Conservation (phyloP, 75 land plant species). For the Isoetes taiwanensis region DNA sequence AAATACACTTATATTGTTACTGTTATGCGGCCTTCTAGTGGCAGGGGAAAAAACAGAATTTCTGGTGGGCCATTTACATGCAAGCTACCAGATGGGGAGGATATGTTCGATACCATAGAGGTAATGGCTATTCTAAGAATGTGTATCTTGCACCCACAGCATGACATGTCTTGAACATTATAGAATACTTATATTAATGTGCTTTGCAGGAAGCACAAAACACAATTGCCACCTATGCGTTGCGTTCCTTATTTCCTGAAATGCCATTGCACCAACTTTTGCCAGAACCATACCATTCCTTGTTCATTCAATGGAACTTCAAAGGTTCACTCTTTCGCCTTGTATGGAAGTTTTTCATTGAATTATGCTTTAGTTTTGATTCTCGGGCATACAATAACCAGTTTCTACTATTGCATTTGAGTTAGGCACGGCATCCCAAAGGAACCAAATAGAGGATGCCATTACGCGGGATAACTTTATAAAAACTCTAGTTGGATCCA, state of each 20-base stretch:
- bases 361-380: background rate
- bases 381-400: too few relatives aligned
- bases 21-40: constrained; percentile 56
- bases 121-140: constrained; percentile 14
- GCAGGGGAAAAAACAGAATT: constrained; percentile 76
- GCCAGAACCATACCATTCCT: constrained; percentile 54
- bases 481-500: too few relatives aligned
- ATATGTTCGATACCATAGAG: constrained; percentile 42
- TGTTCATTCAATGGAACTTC: constrained; percentile 50
- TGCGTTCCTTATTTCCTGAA: constrained; percentile 58
- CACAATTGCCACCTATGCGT: constrained; percentile 62
- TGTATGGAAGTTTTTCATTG: background rate
- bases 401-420: too few relatives aligned
- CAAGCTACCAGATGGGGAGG: constrained; percentile 45
- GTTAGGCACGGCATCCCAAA: too few relatives aligned
- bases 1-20: constrained; percentile 50
- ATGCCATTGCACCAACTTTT: constrained; percentile 49
- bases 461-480: too few relatives aligned
- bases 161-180: background rate
- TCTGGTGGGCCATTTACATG: constrained; percentile 54
- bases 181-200: background rate
- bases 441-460: too few relatives aligned
- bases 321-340: constrained; percentile 19
- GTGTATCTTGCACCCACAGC: background rate
- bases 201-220: constrained; percentile 75